These are phyloP conservation scores for Quercus bicolor DNA, from an alignment of 306 rosid genomes.

Conservation along the genomic window DNA sequence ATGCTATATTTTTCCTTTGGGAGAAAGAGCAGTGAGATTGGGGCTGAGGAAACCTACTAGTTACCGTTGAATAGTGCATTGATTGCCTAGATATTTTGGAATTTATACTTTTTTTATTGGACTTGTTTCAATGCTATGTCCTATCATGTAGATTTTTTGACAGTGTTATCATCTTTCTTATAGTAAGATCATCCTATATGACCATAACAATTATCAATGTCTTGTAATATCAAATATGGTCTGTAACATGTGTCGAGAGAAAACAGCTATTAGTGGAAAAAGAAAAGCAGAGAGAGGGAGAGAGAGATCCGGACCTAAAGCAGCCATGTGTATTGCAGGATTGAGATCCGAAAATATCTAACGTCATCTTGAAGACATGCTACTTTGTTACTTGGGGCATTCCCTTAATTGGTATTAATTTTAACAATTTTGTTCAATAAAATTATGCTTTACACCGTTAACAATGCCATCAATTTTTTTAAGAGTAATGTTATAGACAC, in stretches of 20 bases:
- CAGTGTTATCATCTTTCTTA: background rate
- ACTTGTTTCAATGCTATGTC: background rate
- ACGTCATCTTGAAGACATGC: too few species aligned
- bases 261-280: too few species aligned
- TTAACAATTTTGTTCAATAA: too few species aligned
- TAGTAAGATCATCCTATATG: background rate
- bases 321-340: background rate
- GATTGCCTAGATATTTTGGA: background rate
- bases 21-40: background rate
- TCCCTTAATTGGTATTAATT: too few species aligned
- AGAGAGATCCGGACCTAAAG: too few species aligned
- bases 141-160: background rate
- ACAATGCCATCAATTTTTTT: accelerated
- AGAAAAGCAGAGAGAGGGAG: too few species aligned
- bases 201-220: background rate
- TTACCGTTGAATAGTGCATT: background rate
- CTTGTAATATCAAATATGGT: background rate
- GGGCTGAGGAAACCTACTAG: background rate
- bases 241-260: background rate
- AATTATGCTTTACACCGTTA: too few species aligned
- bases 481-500: too few species aligned
- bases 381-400: too few species aligned
- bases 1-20: background rate
- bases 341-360: background rate
- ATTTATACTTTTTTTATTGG: background rate